Evolutionary conservation across 306 rosid species (phyloP), one percentile per base, ranked within the genome.

Genomic region (Pterocarpus santalinus): DNA sequence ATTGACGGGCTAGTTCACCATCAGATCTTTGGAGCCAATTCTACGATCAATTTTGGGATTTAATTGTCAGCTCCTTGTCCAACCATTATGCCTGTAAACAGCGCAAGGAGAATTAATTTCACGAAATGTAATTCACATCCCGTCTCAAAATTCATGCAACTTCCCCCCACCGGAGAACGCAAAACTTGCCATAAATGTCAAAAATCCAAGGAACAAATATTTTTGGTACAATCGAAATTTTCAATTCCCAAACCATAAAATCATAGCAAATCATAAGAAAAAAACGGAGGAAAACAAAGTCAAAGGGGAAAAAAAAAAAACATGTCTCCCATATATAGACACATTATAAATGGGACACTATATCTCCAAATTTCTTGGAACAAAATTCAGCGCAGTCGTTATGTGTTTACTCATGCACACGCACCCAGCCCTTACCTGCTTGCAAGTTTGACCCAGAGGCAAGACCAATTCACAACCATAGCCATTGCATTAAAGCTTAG

Each of bases 291-390:
- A 69, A 52, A 47, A 60, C 16, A 70, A 71, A 0, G 28, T 22
- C 61, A 39, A 39, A 4, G 30, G n/a, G n/a, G 1, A 68, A 53
- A 16, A 56, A 16, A 58, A 62, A 51, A 57, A 60, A 62, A 49
- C 65, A 74, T 46, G 73, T 68, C 63, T 70, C 63, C 73, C 65
- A 14, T 28, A 14, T 7, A 64, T 12, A 62, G 63, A 76, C 73
- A 68, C 22, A 6, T 3, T 3, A 36, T n/a, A 61, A 30, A 71
- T 67, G 35, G 11, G 33, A 82, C 83, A 79, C 52, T 46, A 8
- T 77, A 55, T 55, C 86, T 84, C 94, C 91, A 75, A 81, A 78
- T 69, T 82, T 82, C 35, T 85, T 82, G 92, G 91, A 88, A 88
- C 83, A 32, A 74, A 67, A 10, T 41, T 57, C 7, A 32, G 33